Conservation (phyloP, 495 filamentous ascomycete genomes). For the Niebla homalea region DNA sequence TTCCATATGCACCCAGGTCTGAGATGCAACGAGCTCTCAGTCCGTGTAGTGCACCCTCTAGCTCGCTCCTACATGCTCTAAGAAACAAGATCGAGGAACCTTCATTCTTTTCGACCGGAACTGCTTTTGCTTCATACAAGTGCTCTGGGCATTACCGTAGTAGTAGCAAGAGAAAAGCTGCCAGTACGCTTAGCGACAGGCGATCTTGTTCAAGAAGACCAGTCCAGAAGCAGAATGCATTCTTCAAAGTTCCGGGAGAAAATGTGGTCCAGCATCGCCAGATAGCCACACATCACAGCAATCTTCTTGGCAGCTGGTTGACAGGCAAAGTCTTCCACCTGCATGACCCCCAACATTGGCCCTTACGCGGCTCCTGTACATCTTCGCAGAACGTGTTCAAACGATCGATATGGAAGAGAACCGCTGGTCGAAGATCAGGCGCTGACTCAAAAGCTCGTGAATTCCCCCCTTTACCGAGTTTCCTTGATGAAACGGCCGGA, state of each 20-base stretch:
- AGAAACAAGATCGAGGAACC: conserved; percentile 43
- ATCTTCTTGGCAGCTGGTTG: neutral
- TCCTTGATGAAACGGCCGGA: conserved; percentile 33
- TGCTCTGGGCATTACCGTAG: no score
- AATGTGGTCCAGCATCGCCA: neutral
- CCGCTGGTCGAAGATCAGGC: conserved; percentile 11
- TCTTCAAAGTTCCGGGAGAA: no score
- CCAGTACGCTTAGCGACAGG: no score
- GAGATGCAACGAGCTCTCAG: conserved; percentile 11
- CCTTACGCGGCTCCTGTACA: conserved; percentile 28
- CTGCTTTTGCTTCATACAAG: neutral
- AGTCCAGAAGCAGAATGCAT: no score
- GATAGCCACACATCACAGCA: neutral
- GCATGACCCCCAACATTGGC: neutral
- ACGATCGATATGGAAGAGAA: conserved; percentile 36
- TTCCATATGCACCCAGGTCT: neutral
- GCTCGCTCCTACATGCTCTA: conserved; percentile 47
- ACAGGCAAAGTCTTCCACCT: neutral
- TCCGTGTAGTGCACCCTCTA: conserved; percentile 35
- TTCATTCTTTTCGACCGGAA: conserved; percentile 32
- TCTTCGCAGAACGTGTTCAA: conserved; percentile 39
- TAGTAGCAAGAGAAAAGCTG: no score
- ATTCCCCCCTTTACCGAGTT: conserved; percentile 31
- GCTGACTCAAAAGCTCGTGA: conserved; percentile 32
- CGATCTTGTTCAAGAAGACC: no score